Evolutionary conservation across 2,329 filamentous ascomycete species (phyloP), one percentile per base, ranked within the genome.

Genomic region (Corynespora cassiicola): DNA sequence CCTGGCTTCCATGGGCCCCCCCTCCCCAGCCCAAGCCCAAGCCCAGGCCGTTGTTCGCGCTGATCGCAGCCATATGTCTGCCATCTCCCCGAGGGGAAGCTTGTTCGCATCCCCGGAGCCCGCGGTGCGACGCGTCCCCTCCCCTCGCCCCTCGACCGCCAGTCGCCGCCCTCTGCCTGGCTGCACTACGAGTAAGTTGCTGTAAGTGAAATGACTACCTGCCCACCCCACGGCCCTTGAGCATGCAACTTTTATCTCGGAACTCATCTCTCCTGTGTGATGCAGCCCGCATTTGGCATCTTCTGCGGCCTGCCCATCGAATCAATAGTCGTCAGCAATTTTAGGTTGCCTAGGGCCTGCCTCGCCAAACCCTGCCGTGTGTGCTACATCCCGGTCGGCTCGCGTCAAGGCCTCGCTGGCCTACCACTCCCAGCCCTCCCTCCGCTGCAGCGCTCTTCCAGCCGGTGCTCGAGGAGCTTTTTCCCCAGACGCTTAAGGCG

Each of bases 371-470:
- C 58, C 56, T 65, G 60, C 42, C 30, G 28, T 42, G 39, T 48
- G 50, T 55, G 50, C 59, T 56, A 34, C 57, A 48, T 33, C 38
- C 35, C 50, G 33, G 44, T 47, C 39, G 26, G 39, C 42, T 45
- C 63, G 58, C 54, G 45, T 52, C 58, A 56, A 53, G 53, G 52
- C 56, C 62, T 50, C 54, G 63, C 60, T 61, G 49, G 54, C 45
- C 50, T 54, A 27, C 42, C 29, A 50, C 38, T 47, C 36, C 45
- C 37, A 36, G 47, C 47, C 46, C 48, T n/a, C n/a, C n/a, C n/a
- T n/a, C n/a, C n/a, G n/a, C n/a, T n/a, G n/a, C n/a, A 49, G 45
- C 56, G 47, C 52, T 42, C 52, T 52, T 52, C 39, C 41, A 41
- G 33, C 31, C 39, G 41, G 35, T 35, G 6, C 26, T 20, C 38